Evolutionary conservation across 176 grass and related monocot genomes (phyloP), one percentile per base, ranked within the genome.

Genomic region (Themeda triandra): DNA sequence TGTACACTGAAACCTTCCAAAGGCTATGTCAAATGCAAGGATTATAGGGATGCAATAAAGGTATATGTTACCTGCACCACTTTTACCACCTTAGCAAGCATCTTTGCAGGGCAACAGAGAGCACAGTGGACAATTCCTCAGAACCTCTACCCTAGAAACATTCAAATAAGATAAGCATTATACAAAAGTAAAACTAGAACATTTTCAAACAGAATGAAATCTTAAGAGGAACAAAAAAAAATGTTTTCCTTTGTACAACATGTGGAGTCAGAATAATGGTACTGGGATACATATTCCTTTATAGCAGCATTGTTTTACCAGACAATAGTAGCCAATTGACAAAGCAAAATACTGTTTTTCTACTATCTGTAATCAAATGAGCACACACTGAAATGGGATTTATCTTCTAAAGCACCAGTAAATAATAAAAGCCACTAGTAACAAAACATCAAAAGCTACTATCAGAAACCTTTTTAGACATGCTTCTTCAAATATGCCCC

Each of bases 11-110:
- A 42, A 87, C 66, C 51, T 59, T 18, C n/a, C 35, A 71, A 74
- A 77, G 79, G 79, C 29, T 87, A 48, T 3, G 12, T 65, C 53
- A 80, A 75, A 25, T 12, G 56, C 32, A 81, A 13, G 78, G 46
- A 56, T 31, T 29, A 69, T 69, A 53, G 23, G 21, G 44, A 72
- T 4, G 46, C 58, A 76, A 82, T 10, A 42, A 40, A 80, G 25
- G 13, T 81, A 69, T 71, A 71, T 11, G 13, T 88, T 82, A 98
- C 95, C 95, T 98, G 89, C 91, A 23, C 92, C 92, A 11, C 86
- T 98, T 90, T 86, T 98, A 63, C 95, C 91, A 80, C 95, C 95
- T 44, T 44, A 98, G 83, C 76, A 98, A 88, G 82, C 95, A 98
- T 95, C 84, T 89, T 84, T 98, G 90, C 46, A 95, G 87, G 30